phyloP scores from a whole-genome alignment of 2,329 filamentous ascomycete genomes.

The Beauveria australis region DNA sequence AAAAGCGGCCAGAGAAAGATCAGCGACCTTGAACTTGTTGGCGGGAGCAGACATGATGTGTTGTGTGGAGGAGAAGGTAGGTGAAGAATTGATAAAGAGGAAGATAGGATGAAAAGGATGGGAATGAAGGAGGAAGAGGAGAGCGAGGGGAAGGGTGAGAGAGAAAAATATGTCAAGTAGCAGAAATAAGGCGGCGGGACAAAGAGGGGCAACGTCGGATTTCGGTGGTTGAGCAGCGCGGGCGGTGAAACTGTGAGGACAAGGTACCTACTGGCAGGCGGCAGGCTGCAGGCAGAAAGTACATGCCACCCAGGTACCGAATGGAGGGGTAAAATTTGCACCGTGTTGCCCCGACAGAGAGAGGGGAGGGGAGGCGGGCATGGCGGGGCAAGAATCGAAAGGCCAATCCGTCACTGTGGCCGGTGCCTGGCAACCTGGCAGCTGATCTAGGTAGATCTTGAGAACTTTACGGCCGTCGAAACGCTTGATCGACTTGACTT shows the following conservation, averaged over 20 bases:
- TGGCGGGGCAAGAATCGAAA: neutral
- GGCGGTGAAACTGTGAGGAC: neutral
- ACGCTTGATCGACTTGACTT: too few relatives aligned
- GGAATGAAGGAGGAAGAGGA: constrained; percentile 19
- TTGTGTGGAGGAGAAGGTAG: constrained; percentile 16
- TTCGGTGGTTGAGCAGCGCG: constrained; percentile 1
- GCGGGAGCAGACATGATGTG: constrained; percentile 67
- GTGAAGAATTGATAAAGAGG: constrained; percentile 18
- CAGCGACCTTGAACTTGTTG: constrained; percentile 95
- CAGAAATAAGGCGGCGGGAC: constrained; percentile 6
- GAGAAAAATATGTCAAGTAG: constrained; percentile 15
- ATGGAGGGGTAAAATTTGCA: constrained; percentile 9
- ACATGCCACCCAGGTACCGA: neutral
- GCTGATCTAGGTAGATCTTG: too few relatives aligned
- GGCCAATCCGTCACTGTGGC: neutral
- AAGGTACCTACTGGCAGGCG: neutral
- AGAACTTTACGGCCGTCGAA: too few relatives aligned
- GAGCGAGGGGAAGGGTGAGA: constrained; percentile 16
- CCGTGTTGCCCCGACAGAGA: neutral
- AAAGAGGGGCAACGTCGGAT: constrained; percentile 9
- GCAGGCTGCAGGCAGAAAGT: neutral
- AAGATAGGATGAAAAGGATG: constrained; percentile 16
- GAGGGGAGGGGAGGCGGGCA: neutral
- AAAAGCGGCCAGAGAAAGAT: constrained; percentile 95
- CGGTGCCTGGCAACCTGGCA: too few relatives aligned